Conservation (phyloP, 208 protist species). For the Trichomonas gallinae region DNA sequence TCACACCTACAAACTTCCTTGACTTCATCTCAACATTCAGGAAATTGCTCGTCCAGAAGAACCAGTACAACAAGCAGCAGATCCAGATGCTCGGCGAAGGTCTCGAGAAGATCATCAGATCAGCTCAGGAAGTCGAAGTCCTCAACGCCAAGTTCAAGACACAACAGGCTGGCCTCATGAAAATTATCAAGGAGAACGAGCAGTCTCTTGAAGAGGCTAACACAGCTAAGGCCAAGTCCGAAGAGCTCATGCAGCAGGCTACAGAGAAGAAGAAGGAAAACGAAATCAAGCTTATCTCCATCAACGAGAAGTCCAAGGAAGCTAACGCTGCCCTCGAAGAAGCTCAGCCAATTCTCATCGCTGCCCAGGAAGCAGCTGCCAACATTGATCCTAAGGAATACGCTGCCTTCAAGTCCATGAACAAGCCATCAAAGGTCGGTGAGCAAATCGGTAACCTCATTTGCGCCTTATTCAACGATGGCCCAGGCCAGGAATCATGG, state of each 20-base stretch:
- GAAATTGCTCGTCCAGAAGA: conserved; percentile 67
- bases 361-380: conserved; percentile 79
- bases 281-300: conserved; percentile 29
- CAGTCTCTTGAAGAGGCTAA: conserved; percentile 52
- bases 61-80: conserved; percentile 72
- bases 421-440: conserved; percentile 67
- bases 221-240: conserved; percentile 29
- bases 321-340: conserved; percentile 63
- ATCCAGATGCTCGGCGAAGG: conserved; percentile 80
- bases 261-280: conserved; percentile 44
- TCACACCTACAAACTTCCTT: conserved; percentile 96
- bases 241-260: conserved; percentile 41
- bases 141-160: conserved; percentile 44
- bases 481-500: conserved; percentile 33
- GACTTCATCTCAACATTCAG: conserved; percentile 87
- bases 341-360: conserved; percentile 75
- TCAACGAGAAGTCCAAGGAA: conserved; percentile 38
- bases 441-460: conserved; percentile 6
- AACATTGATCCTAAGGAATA: conserved; percentile 81
- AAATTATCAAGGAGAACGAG: conserved; percentile 62
- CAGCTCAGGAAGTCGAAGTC: conserved; percentile 77
- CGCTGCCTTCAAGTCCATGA: conserved; percentile 83
- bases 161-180: not conserved
- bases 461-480: conserved; percentile 6
- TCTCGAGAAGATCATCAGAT: conserved; percentile 77